Evolutionary conservation across 164 flowering plant genomes (phyloP), one percentile per base, ranked within the genome.

Genomic region (Liriodendron chinense): DNA sequence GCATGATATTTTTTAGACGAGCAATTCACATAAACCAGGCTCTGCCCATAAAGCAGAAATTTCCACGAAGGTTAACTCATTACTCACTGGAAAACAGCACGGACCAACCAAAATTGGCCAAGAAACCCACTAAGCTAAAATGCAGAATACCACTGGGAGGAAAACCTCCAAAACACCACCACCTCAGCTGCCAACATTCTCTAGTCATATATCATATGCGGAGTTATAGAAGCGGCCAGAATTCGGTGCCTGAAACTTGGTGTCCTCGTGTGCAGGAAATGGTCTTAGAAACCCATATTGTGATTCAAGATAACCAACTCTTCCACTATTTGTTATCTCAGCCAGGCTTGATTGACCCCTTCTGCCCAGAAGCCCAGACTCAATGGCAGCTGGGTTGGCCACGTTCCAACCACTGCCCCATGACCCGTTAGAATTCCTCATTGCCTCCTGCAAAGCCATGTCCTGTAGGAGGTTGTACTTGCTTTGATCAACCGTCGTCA

Each of bases 211-310:
- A 22, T 69, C 71, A 69, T 57, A 72, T 9, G 74, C 74, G 1
- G 74, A 72, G 24, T 59, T 72, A 61, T 57, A 72, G 49, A 59
- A 72, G 65, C 48, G 16, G 24, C 74, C 66, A 59, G 74, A n/a
- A 28, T 59, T 72, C 22, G 74, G 34, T 59, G 66, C 74, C 47
- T 72, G 74, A 72, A 72, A 72, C 20, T 72, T 72, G 74, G 50
- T 28, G 13, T 72, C 74, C 49, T 72, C 74, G 16, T 72, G 74
- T 18, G 66, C 13, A 20, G 74, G 65, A 23, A 57, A 72, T 59
- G 74, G 66, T 72, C 74, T 72, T 25, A 72, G 65, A 57, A 72
- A 72, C 47, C 74, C 74, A 72, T 72, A 72, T 28, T 72, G 74
- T n/a, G 74, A 72, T 26, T 72, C 65, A 48, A 69, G 71, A 59